Conservation (phyloP, 352 stramenopile genomes). For the Phytophthora palmivora region DNA sequence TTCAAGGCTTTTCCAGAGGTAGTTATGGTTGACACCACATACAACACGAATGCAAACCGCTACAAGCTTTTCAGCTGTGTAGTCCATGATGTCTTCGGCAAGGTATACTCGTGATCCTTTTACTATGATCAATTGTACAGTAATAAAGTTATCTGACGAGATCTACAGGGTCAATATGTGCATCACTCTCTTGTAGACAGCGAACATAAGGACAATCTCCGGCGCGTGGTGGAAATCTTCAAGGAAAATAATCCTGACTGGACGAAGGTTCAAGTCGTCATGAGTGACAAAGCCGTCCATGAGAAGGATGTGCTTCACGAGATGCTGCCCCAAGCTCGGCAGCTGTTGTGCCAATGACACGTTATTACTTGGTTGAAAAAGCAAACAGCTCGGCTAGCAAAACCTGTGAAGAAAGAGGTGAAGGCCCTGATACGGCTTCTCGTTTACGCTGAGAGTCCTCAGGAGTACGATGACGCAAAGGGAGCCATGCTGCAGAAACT, state of each 20-base stretch:
- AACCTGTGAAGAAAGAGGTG: too few species aligned
- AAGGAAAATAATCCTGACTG: conserved; percentile 12
- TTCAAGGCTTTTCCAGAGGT: conserved; percentile 18
- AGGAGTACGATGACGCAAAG: too few species aligned
- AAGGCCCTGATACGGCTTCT: too few species aligned
- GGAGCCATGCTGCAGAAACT: too few species aligned
- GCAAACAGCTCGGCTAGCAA: too few species aligned
- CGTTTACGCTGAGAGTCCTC: too few species aligned
- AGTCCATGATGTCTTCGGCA: conserved; percentile 9
- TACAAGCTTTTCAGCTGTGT: conserved; percentile 28
- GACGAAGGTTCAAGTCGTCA: neutral
- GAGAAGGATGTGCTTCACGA: conserved; percentile 11
- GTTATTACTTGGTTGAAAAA: neutral
- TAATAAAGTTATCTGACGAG: conserved; percentile 6
- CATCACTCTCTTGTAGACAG: conserved; percentile 25
- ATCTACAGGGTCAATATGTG: conserved; percentile 15
- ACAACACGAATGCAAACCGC: conserved; percentile 21
- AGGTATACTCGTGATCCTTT: neutral
- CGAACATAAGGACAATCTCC: conserved; percentile 10
- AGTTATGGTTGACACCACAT: conserved; percentile 12
- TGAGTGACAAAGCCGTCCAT: conserved; percentile 15
- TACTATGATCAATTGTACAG: neutral
- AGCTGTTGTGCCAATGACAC: conserved; percentile 21
- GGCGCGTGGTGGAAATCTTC: neutral
- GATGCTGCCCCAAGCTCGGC: conserved; percentile 1